Base-by-base conservation (phyloP, 352 stramenopile species). In the Lagenidium giganteum region DNA sequence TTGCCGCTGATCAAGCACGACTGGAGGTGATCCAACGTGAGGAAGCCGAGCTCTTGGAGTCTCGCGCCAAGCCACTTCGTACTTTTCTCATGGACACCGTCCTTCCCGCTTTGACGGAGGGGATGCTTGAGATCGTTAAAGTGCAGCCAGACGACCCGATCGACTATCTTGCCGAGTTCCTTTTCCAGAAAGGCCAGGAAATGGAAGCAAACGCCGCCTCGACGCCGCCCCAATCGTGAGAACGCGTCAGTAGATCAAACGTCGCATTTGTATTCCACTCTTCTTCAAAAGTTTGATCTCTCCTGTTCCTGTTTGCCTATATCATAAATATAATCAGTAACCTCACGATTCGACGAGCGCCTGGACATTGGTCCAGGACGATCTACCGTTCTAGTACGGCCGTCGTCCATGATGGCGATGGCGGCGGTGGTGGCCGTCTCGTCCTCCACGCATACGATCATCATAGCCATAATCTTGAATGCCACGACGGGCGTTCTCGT, bases 111-210 rank as follows among this genome's bases (percentile, higher is more conserved):
- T 65, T 95, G 17, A 93, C 83, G 0, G 70, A 91, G 60, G 79
- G 77, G 8, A 89, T 95, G 70, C 65, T 94, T 16, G 79, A 96
- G 57, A 70, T 92, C n/a, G 78, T 88, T 48, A 87, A 89, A 23
- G 75, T 90, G 28, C 76, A 93, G 59, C 81, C 83, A 1, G 67
- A 82, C 16, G 81, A 96, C 44, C 83, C 85, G 27, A 87, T 95
- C 44, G 83, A 94, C 59, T 94, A 88, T 40, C 61, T 95, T 20
- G 83, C 85, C 17, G 79, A 93, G 46, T 93, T 87, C 39, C 69
- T 95, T 22, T 93, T 94, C 61, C 65, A 73, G 28, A 92, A 90
- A 47, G 78, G 71, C 14, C 66, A 70, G 13, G 70, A 85, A 38
- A 51, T 85, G 37, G 74, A 84, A 37, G 27, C 39, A 36, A 26